Evolutionary conservation across 1,139 yeast species (phyloP).

Genomic region (Kurtzmaniella quercitrusa): DNA sequence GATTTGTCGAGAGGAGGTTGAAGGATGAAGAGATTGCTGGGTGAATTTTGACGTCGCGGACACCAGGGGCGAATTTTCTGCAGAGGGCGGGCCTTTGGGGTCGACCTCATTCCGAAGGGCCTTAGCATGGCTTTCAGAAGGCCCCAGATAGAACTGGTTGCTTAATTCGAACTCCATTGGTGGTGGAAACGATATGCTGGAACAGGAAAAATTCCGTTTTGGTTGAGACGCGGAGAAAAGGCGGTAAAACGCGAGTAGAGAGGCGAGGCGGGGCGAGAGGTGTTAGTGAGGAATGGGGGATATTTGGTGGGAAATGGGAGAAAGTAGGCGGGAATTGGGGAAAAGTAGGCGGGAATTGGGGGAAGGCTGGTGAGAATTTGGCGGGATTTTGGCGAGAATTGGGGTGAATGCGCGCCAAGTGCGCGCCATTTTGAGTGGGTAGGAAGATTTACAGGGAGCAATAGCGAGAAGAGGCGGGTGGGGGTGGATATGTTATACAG

Average conservation of each 20-base stretch:
- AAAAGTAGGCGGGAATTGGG: background rate
- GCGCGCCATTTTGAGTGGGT: too few species aligned
- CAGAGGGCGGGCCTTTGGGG: background rate
- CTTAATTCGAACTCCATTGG: constrained; percentile 1
- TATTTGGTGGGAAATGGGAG: too few species aligned
- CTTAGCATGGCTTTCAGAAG: constrained; percentile 1
- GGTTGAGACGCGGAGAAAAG: constrained; percentile 8
- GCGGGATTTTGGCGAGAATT: too few species aligned
- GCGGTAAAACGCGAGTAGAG: constrained; percentile 6
- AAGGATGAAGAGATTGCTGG: background rate
- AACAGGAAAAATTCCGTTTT: constrained; percentile 1
- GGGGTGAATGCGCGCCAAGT: too few species aligned
- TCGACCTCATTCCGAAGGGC: background rate
- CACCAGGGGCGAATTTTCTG: background rate
- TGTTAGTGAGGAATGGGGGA: constrained; percentile 5
- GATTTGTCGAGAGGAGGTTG: background rate
- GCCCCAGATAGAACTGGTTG: constrained; percentile 2
- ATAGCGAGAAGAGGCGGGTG: too few species aligned
- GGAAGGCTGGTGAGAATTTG: background rate
- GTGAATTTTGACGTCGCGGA: background rate
- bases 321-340: background rate
- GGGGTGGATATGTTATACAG: too few species aligned
- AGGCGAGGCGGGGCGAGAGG: constrained; percentile 6
- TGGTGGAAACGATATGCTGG: background rate
- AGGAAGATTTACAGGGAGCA: too few species aligned